A percentile compares a stretch with the other conserved stretches of the same genome.
These are phyloP conservation scores for Kodamaea nitidulidarum DNA, from an alignment of 805 yeast genomes.

Conservation along the genomic window DNA sequence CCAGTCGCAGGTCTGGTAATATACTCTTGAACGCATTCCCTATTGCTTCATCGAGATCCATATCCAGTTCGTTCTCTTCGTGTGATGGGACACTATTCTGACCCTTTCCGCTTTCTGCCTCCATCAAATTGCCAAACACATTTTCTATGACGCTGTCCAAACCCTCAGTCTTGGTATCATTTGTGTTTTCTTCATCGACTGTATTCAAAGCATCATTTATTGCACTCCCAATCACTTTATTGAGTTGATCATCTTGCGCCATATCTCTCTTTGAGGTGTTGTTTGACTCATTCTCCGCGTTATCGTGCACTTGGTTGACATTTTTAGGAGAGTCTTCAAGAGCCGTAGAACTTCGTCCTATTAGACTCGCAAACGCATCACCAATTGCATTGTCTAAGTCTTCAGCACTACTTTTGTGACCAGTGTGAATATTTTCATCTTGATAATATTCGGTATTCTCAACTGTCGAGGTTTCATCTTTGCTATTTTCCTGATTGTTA, in stretches of 20 bases:
- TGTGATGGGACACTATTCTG: not conserved
- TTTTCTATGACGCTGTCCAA: slow-evolving; percentile 9
- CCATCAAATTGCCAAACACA: slow-evolving; percentile 5
- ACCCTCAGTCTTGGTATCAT: slow-evolving; percentile 7
- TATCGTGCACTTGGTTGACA: not conserved
- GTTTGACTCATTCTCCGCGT: no score
- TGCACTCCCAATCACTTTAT: not conserved
- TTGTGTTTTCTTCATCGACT: not conserved
- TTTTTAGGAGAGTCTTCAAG: not conserved
- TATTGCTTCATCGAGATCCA: slow-evolving; percentile 17
- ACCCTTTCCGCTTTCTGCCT: not conserved
- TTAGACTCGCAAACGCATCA: slow-evolving; percentile 18
- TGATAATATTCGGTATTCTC: not conserved
- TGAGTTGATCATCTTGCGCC: not conserved
- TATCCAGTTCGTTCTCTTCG: slow-evolving; percentile 9
- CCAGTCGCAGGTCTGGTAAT: not conserved
- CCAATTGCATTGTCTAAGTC: slow-evolving; percentile 27
- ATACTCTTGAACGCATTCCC: slow-evolving; percentile 15
- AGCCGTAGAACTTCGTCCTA: not conserved
- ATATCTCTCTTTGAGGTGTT: not conserved
- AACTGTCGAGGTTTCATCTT: not conserved
- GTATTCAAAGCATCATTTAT: not conserved
- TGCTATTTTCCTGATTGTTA: not conserved
- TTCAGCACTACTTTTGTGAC: slow-evolving; percentile 17
- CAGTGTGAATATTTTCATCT: slow-evolving; percentile 9